These are phyloP conservation scores for Magnolia officinalis DNA, from an alignment of 164 flowering plant genomes.

Conservation along the genomic window DNA sequence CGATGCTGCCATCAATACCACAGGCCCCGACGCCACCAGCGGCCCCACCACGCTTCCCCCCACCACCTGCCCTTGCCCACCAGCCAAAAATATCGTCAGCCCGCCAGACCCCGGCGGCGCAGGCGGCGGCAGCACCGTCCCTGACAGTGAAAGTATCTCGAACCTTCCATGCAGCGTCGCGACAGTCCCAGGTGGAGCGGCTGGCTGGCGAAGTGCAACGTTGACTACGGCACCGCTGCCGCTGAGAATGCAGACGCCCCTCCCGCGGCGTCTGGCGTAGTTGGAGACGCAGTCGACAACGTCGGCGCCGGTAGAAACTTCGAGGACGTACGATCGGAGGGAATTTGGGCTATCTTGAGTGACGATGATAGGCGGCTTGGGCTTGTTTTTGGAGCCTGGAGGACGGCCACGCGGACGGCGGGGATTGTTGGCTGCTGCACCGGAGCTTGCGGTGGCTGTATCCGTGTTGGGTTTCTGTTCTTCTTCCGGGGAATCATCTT, in stretches of 20 bases:
- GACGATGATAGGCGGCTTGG: conserved; percentile 31
- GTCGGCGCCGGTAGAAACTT: conserved; percentile 29
- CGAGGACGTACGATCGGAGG: conserved; percentile 27
- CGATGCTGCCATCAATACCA: conserved; percentile 30
- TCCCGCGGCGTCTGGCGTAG: conserved; percentile 27
- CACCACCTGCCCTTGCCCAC: conserved; percentile 33
- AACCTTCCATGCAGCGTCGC: conserved; percentile 28
- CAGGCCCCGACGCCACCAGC: conserved; percentile 28
- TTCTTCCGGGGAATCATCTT: conserved; percentile 23
- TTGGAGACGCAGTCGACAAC: conserved; percentile 18
- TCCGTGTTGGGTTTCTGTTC: conserved; percentile 13
- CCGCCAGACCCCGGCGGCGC: conserved; percentile 32
- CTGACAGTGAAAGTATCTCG: conserved; percentile 29
- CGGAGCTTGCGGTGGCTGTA: conserved; percentile 15
- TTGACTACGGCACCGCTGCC: conserved; percentile 28
- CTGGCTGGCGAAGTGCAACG: conserved; percentile 28
- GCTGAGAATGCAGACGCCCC: conserved; percentile 29
- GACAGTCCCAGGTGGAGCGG: conserved; percentile 20
- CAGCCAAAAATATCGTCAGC: conserved; percentile 27
- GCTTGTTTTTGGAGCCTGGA: conserved; percentile 35
- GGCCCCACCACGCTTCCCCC: conserved; percentile 33
- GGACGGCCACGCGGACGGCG: conserved; percentile 36
- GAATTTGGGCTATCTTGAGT: conserved; percentile 31
- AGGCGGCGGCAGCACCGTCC: conserved; percentile 34
- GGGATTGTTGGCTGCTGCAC: conserved; percentile 4